Conservation (phyloP, 257 asterid genomes). For the Rubia yunnanensis region DNA sequence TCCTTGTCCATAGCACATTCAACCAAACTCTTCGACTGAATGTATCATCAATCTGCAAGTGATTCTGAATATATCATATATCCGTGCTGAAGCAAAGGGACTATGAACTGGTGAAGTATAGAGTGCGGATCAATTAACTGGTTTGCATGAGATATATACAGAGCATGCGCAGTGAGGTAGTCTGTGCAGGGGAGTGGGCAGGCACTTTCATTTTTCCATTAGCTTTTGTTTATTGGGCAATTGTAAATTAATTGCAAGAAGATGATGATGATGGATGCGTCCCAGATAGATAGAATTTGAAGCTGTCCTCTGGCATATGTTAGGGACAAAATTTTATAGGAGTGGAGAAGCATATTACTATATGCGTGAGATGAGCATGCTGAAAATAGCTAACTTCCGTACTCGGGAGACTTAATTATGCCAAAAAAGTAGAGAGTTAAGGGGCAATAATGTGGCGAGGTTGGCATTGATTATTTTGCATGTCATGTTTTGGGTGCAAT, state of each 20-base stretch:
- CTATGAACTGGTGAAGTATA: neutral
- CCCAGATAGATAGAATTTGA: neutral
- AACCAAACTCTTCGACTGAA: no score
- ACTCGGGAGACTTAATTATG: neutral
- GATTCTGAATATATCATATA: neutral
- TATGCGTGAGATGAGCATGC: neutral
- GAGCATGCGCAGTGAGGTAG: neutral
- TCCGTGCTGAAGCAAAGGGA: neutral
- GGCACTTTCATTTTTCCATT: neutral
- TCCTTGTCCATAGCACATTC: conserved; percentile 14
- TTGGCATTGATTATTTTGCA: neutral
- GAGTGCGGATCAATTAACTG: neutral
- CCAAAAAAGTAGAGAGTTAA: neutral
- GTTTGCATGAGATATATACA: neutral
- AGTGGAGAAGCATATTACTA: neutral
- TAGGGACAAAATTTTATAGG: neutral
- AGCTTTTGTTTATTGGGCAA: neutral
- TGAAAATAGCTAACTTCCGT: neutral
- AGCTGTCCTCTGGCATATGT: neutral
- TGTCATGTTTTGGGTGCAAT: neutral
- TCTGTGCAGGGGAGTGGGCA: neutral
- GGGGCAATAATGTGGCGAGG: neutral
- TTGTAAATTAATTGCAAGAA: neutral
- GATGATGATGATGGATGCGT: neutral
- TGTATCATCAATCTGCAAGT: neutral